Percentiles rank a stretch among this genome's conserved stretches.
phyloP scores from a whole-genome alignment of 2,329 filamentous ascomycete genomes.

The Fulvia fulva region DNA sequence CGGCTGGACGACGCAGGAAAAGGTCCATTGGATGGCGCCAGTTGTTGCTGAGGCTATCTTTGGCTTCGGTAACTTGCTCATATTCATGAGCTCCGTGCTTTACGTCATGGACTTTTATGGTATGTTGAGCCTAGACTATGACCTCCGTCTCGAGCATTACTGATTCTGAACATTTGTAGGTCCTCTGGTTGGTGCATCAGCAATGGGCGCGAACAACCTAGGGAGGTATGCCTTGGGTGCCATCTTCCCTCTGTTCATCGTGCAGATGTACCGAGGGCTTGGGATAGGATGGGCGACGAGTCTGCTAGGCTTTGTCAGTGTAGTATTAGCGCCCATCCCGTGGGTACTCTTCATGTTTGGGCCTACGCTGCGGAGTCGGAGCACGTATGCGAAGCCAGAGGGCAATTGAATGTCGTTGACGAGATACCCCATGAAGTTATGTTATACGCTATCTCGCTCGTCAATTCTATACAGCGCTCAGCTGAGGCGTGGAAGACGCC shows the following conservation, averaged over 20 bases:
- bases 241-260: slow-evolving; percentile 39
- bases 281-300: slow-evolving; percentile 41
- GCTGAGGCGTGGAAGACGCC: too few relatives aligned
- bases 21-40: slow-evolving; percentile 39
- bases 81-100: slow-evolving; percentile 35
- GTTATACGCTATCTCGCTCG: too few relatives aligned
- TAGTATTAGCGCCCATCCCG: slow-evolving; percentile 29
- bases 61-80: slow-evolving; percentile 20
- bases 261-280: slow-evolving; percentile 38
- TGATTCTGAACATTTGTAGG: neutral
- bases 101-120: slow-evolving; percentile 42
- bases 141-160: neutral
- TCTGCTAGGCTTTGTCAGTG: slow-evolving; percentile 35
- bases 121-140: neutral
- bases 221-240: slow-evolving; percentile 32
- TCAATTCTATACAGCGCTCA: too few relatives aligned
- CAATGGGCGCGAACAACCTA: slow-evolving; percentile 29
- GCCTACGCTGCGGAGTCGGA: slow-evolving; percentile 9
- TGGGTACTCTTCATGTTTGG: slow-evolving; percentile 26
- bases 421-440: too few relatives aligned
- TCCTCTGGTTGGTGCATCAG: slow-evolving; percentile 36
- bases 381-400: slow-evolving; percentile 10
- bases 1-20: slow-evolving; percentile 29
- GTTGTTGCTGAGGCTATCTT: slow-evolving; percentile 27
- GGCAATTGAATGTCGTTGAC: too few relatives aligned